A percentile compares a stretch with the other conserved stretches of the same genome.
Evolutionary conservation across 2,329 filamentous ascomycete genomes (phyloP).

Genomic region (Lecanicillium sp.): DNA sequence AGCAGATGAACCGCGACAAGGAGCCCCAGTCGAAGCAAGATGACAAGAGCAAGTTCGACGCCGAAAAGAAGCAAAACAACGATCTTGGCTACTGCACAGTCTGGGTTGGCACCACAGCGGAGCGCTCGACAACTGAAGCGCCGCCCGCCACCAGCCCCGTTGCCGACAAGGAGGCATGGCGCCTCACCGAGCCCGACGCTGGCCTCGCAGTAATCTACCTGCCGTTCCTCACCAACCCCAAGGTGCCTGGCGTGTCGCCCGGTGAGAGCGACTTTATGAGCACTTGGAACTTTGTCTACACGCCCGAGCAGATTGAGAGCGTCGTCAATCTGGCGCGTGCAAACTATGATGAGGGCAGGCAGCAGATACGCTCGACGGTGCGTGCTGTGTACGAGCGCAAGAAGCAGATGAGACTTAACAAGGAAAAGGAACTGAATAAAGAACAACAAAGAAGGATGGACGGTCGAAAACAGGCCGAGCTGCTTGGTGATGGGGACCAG

Average conservation of each 20-base stretch:
- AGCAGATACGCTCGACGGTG: constrained; percentile 70
- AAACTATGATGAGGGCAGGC: constrained; percentile 78
- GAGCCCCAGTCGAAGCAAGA: constrained; percentile 16
- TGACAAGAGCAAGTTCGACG: constrained; percentile 29
- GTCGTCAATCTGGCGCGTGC: constrained; percentile 75
- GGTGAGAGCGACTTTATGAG: constrained; percentile 77
- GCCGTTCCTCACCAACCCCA: constrained; percentile 76
- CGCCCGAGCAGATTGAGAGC: constrained; percentile 77
- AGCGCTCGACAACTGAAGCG: constrained; percentile 52
- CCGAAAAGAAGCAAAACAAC: constrained; percentile 36
- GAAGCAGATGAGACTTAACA: constrained; percentile 57
- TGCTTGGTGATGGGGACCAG: constrained; percentile 57
- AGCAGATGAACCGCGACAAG: constrained; percentile 22
- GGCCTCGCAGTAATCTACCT: constrained; percentile 88
- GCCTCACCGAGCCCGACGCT: constrained; percentile 63
- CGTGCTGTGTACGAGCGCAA: constrained; percentile 90
- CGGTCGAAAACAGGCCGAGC: constrained; percentile 42
- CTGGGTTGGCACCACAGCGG: constrained; percentile 82
- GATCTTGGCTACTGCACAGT: constrained; percentile 87
- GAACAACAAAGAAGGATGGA: constrained; percentile 39
- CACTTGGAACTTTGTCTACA: constrained; percentile 98
- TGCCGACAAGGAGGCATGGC: constrained; percentile 58
- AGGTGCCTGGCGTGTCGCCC: constrained; percentile 75
- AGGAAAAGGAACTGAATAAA: constrained; percentile 30
- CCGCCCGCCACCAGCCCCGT: constrained; percentile 44